These are phyloP conservation scores for Thraustochytrium sp. DNA, from an alignment of 352 stramenopile species.

Conservation along the genomic window DNA sequence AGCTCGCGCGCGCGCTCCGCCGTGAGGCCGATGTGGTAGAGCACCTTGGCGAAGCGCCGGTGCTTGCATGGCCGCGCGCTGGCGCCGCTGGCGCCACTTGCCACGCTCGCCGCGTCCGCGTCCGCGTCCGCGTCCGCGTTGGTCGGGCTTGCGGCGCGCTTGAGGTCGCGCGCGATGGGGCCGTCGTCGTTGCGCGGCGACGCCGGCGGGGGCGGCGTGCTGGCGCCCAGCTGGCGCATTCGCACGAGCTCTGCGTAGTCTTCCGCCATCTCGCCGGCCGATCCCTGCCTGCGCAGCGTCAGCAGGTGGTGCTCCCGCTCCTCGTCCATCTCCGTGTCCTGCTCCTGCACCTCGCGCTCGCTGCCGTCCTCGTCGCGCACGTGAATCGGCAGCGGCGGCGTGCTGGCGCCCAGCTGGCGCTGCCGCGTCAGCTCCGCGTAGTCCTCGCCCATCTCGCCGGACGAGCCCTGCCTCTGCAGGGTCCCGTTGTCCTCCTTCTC, in stretches of 20 bases:
- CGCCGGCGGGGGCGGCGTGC: too few species aligned
- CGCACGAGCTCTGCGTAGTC: too few species aligned
- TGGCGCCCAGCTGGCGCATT: too few species aligned
- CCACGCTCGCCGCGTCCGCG: too few species aligned
- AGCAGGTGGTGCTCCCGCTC: background rate
- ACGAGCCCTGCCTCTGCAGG: background rate
- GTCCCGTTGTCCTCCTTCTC: too few species aligned
- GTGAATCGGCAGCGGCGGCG: background rate
- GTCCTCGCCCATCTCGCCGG: background rate
- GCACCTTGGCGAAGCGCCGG: background rate
- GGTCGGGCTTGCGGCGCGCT: too few species aligned
- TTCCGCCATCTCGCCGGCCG: background rate
- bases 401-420: background rate
- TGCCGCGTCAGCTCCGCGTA: background rate
- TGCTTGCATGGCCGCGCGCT: background rate
- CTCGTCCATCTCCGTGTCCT: background rate
- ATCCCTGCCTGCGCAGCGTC: background rate
- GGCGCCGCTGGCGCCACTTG: background rate
- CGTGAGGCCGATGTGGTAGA: conserved; percentile 14
- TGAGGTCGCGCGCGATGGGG: too few species aligned
- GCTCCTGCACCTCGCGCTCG: background rate
- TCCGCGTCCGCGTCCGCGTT: too few species aligned
- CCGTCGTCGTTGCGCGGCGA: too few species aligned
- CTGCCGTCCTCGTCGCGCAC: background rate
- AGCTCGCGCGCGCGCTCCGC: background rate